Conservation (phyloP, 805 yeast species). For the Candida saitoana region DNA sequence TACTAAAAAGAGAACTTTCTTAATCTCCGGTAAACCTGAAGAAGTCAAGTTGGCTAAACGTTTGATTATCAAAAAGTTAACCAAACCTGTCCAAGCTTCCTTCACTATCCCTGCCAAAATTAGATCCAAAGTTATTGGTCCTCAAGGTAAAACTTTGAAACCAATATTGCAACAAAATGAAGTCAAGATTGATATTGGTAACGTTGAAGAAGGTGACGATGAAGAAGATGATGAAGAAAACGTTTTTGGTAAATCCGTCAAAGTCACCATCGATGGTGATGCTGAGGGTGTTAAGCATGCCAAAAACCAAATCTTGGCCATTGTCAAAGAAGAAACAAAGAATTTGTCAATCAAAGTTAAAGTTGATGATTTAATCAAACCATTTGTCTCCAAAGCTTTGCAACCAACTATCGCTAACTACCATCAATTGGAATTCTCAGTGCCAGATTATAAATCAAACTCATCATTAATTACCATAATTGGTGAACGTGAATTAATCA, state of each 20-base stretch:
- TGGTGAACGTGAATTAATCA: conserved; percentile 69
- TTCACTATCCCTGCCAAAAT: conserved; percentile 73
- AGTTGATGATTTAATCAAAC: conserved; percentile 40
- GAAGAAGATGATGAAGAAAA: conserved; percentile 47
- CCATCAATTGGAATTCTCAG: conserved; percentile 26
- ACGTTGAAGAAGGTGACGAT: conserved; percentile 18
- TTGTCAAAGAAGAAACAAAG: conserved; percentile 74
- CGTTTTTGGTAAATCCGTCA: conserved; percentile 54
- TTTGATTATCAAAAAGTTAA: conserved; percentile 68
- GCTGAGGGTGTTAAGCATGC: conserved; percentile 78
- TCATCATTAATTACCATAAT: conserved; percentile 44
- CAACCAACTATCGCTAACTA: conserved; percentile 19
- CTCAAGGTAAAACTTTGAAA: conserved; percentile 76
- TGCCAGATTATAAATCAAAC: conserved; percentile 37
- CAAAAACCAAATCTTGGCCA: conserved; percentile 59
- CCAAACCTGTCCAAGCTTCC: conserved; percentile 62
- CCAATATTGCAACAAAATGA: conserved; percentile 69
- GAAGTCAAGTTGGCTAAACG: conserved; percentile 69
- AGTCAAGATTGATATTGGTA: conserved; percentile 67
- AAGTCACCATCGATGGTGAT: conserved; percentile 75
- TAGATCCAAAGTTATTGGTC: conserved; percentile 78
- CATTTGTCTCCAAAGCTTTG: conserved; percentile 41
- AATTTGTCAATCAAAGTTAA: conserved; percentile 46
- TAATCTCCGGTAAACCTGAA: conserved; percentile 70
- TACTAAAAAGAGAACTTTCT: conserved; percentile 75